Conservation (phyloP, 257 asterid species). For the Echites panduratus region DNA sequence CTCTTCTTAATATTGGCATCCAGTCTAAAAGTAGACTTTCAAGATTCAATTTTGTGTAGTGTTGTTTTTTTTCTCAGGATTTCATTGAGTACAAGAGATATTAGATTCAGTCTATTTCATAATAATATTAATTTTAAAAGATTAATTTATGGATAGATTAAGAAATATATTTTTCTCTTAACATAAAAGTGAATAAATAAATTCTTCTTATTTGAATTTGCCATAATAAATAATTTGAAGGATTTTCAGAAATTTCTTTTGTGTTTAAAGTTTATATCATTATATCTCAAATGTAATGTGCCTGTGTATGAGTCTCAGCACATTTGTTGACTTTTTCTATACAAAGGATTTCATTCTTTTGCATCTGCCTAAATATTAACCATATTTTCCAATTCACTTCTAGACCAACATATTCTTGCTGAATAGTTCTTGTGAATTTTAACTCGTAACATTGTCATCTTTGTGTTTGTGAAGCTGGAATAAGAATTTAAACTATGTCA, state of each 20-base stretch:
- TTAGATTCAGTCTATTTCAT: neutral
- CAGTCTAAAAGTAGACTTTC: too few species aligned
- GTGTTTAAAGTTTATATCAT: neutral
- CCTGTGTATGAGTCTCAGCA: neutral
- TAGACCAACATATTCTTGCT: neutral
- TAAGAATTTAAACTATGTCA: conserved; percentile 63
- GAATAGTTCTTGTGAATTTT: neutral
- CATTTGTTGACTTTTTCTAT: neutral
- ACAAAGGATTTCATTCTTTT: neutral
- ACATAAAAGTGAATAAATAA: neutral
- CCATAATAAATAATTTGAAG: neutral
- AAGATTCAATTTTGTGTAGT: too few species aligned
- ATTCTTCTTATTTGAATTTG: neutral
- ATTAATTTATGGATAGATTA: too few species aligned
- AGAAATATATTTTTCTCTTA: too few species aligned
- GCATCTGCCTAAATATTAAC: neutral
- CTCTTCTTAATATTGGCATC: too few species aligned
- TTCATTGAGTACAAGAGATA: neutral
- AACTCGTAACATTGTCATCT: conserved; percentile 18
- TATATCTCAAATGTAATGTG: too few species aligned
- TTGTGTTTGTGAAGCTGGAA: conserved; percentile 62
- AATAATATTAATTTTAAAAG: too few species aligned
- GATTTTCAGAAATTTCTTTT: neutral
- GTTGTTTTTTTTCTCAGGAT: too few species aligned
- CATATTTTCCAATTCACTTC: neutral